Percentiles rank a stretch among this genome's conserved stretches.
Conservation (phyloP, 31 red algal genomes). For the Bonnemaisonia californica region DNA sequence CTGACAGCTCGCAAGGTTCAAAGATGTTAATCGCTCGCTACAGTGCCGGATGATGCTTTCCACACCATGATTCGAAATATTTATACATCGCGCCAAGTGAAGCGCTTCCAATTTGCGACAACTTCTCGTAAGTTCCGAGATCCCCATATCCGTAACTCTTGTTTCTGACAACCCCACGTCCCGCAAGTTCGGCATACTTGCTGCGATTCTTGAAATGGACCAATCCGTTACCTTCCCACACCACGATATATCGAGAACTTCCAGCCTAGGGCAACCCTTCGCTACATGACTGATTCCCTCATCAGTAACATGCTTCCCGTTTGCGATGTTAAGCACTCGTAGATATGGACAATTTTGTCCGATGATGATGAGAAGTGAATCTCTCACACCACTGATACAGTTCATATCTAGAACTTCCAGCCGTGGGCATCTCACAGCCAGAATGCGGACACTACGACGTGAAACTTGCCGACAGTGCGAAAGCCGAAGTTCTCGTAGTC, state of each 20-base stretch:
- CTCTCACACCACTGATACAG: conserved; percentile 70
- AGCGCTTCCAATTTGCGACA: conserved; percentile 64
- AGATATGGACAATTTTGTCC: conserved; percentile 73
- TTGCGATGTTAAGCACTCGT: conserved; percentile 66
- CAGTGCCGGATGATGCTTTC: conserved; percentile 72
- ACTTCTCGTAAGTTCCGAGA: conserved; percentile 58
- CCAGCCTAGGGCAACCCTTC: conserved; percentile 53
- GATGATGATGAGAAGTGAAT: conserved; percentile 64
- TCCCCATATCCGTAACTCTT: conserved; percentile 59
- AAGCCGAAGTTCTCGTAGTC: conserved; percentile 63
- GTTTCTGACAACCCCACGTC: conserved; percentile 75
- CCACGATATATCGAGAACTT: conserved; percentile 76
- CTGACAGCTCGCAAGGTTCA: conserved; percentile 72
- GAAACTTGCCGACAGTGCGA: conserved; percentile 57
- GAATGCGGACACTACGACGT: conserved; percentile 60
- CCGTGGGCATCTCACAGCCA: conserved; percentile 52
- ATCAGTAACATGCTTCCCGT: conserved; percentile 56
- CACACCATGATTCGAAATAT: conserved; percentile 58
- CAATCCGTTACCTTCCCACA: conserved; percentile 60
- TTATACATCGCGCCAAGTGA: conserved; percentile 69
- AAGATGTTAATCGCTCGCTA: conserved; percentile 46
- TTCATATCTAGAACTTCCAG: conserved; percentile 77
- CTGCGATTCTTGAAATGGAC: conserved; percentile 57
- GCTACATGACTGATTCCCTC: conserved; percentile 56
- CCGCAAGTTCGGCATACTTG: conserved; percentile 42